These are phyloP conservation scores for Lasiosphaeriaceae sp. DNA, from an alignment of 495 filamentous ascomycete species.

Conservation along the genomic window DNA sequence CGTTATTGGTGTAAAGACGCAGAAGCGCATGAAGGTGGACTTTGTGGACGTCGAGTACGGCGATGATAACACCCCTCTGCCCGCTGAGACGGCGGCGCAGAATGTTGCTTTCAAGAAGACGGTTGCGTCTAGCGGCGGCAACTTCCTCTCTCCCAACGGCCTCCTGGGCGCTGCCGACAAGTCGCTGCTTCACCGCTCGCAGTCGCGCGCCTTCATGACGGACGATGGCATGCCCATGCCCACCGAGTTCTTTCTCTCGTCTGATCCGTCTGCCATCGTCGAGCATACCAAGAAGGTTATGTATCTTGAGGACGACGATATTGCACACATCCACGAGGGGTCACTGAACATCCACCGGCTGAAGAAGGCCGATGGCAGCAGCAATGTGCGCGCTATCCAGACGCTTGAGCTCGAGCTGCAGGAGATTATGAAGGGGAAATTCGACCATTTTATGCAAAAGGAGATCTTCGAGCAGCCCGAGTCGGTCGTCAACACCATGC, in stretches of 20 bases:
- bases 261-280: conserved; percentile 95
- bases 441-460: conserved; percentile 99
- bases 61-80: conserved; percentile 74
- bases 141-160: conserved; percentile 59
- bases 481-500: conserved; percentile 99
- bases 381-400: conserved; percentile 95
- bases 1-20: conserved; percentile 90
- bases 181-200: conserved; percentile 92
- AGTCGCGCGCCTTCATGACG: conserved; percentile 96
- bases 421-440: conserved; percentile 99
- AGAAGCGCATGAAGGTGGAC: conserved; percentile 99
- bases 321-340: conserved; percentile 98
- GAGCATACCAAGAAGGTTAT: conserved; percentile 99
- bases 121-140: conserved; percentile 35
- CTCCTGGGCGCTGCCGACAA: conserved; percentile 90
- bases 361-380: conserved; percentile 92
- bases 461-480: conserved; percentile 99
- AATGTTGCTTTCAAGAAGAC: conserved; percentile 93
- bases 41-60: conserved; percentile 98
- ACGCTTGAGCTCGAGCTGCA: conserved; percentile 97
- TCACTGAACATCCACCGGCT: conserved; percentile 98
- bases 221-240: conserved; percentile 96
- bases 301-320: conserved; percentile 98
- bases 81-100: conserved; percentile 92
- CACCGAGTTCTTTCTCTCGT: conserved; percentile 98